These are phyloP conservation scores for Neodidymelliopsis sp. DNA, from an alignment of 2,329 filamentous ascomycete genomes.

Conservation along the genomic window DNA sequence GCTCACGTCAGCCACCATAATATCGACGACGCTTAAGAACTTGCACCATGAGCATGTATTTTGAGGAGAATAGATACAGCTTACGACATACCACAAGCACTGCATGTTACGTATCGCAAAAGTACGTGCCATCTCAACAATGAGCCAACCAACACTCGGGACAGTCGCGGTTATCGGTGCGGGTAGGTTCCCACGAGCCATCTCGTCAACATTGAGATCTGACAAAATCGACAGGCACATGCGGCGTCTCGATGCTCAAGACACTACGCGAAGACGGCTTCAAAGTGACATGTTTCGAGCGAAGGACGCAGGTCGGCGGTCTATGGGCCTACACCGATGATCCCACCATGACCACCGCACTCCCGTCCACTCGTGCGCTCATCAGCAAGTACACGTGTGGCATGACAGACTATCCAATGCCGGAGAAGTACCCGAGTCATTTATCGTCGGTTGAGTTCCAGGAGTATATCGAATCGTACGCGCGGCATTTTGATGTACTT, in stretches of 20 bases:
- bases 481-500: conserved; percentile 50
- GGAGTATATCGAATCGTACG: conserved; percentile 53
- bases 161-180: conserved; percentile 21
- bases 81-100: no score
- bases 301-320: conserved; percentile 52
- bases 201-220: background rate
- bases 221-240: conserved; percentile 14
- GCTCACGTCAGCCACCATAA: no score
- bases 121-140: background rate
- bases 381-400: conserved; percentile 51
- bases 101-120: background rate
- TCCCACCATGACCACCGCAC: conserved; percentile 20
- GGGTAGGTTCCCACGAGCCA: conserved; percentile 8
- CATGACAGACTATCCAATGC: conserved; percentile 54
- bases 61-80: no score
- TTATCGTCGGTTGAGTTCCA: conserved; percentile 39
- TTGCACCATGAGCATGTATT: no score
- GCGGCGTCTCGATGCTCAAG: conserved; percentile 41
- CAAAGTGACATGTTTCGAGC: conserved; percentile 52
- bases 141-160: conserved; percentile 10
- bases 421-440: conserved; percentile 39
- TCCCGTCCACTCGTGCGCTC: conserved; percentile 43
- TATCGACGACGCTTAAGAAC: no score
- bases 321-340: conserved; percentile 55
- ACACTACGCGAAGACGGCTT: conserved; percentile 56